Evolutionary conservation across 1,284 basidiomycete genomes (phyloP), one percentile per base, ranked within the genome.

Genomic region (Schizophyllum amplum): DNA sequence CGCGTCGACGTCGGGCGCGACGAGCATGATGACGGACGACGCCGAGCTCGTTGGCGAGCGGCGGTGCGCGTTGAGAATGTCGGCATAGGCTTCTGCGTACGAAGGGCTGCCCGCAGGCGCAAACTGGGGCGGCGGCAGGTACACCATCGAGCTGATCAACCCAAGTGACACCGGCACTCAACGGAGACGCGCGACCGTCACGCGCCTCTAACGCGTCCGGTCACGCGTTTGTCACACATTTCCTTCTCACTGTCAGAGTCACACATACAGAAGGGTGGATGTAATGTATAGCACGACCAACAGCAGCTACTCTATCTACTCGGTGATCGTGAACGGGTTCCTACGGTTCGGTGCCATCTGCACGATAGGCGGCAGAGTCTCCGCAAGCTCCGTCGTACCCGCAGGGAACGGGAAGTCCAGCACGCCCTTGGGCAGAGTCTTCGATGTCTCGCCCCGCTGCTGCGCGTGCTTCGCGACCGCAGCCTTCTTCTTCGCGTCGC

Each of bases 361-460:
- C 24, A 91, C 77, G 52, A 89, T 72, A 23, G 78, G 69, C 1
- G 90, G 87, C 5, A 89, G 73, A 5, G 61, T 66, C 65, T 77
- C 76, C 2, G 91, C 91, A 68, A 96, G 75, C 69, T 91, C 84
- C 57, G 76, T 79, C 11, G 91, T 95, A 42, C 92, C 95, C 24
- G 92, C 94, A 1, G 95, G 96, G 78, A 96, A 95, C 9, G 96
- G 95, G 59, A 99, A 74, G 61, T 85, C 82, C 58, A 83, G 79
- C 5, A 98, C 82, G 52, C 92, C 90, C 63, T 86, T 87, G 1
- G 92, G 89, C 21, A 98, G 72, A 61, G 94, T 85, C 68, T 92
- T 88, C 61, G 90, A 86, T 62, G 86, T 85, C 56, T 87, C 71
- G n/a, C 91, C 92, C 62, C 87, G 86, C 47, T 80, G 80, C 63